A percentile compares a stretch with the other conserved stretches of the same genome.
Conservation (phyloP, 305 asterid species). For the Stenogyne calaminthoides region DNA sequence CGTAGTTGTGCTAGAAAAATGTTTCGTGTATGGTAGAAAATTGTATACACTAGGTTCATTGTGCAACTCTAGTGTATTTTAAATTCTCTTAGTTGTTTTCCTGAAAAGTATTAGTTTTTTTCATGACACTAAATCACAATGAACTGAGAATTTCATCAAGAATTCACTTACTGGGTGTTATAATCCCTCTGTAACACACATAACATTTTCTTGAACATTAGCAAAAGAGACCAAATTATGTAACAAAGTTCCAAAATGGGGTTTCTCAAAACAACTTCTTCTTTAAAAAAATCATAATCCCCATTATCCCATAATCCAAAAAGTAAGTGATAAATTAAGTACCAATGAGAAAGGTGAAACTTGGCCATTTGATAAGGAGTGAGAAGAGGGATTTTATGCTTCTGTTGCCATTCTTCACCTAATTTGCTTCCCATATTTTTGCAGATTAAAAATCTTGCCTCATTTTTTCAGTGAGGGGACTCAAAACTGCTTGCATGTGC, state of each 20-base stretch:
- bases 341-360: constrained; percentile 61
- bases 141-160: background rate
- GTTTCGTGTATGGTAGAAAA: too few relatives aligned
- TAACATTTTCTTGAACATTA: background rate
- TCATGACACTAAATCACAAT: constrained; percentile 46
- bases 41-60: background rate
- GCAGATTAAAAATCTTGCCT: too few relatives aligned
- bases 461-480: too few relatives aligned
- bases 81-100: too few relatives aligned
- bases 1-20: too few relatives aligned
- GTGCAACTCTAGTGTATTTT: too few relatives aligned
- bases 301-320: too few relatives aligned
- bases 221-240: background rate
- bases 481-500: too few relatives aligned
- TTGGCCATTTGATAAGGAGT: constrained; percentile 56
- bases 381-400: constrained; percentile 48
- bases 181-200: background rate
- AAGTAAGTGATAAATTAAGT: background rate
- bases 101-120: too few relatives aligned
- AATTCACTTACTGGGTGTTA: too few relatives aligned
- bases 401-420: background rate
- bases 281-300: background rate
- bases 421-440: constrained; percentile 35
- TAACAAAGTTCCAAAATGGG: constrained; percentile 7
- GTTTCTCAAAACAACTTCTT: background rate